Conservation (phyloP, 2,329 filamentous ascomycete species). For the Pochonia chlamydosporia region DNA sequence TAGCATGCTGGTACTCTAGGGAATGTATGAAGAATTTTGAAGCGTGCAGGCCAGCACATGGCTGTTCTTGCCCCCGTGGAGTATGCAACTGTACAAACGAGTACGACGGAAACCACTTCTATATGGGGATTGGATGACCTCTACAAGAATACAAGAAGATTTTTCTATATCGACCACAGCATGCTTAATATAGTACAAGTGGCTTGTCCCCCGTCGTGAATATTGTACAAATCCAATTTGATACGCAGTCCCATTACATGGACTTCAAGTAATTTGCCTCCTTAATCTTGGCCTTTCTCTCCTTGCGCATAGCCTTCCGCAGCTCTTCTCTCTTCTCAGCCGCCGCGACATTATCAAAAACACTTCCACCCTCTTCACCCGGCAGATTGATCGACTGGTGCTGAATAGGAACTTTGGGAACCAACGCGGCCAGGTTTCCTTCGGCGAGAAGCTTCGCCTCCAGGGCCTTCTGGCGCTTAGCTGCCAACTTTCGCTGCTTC, state of each 20-base stretch:
- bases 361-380: conserved; percentile 34
- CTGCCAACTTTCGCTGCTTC: conserved; percentile 68
- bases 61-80: background rate
- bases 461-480: conserved; percentile 52
- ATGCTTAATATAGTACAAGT: conserved; percentile 20
- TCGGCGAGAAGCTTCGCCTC: conserved; percentile 57
- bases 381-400: conserved; percentile 75
- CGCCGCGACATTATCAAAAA: conserved; percentile 41
- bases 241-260: conserved; percentile 47
- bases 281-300: conserved; percentile 73
- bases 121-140: no score
- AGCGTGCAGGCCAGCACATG: no score
- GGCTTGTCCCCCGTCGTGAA: conserved; percentile 9
- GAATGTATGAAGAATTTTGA: background rate
- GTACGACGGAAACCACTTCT: no score
- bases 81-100: background rate
- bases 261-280: conserved; percentile 80
- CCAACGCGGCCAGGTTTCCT: conserved; percentile 60
- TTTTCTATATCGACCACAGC: background rate
- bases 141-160: background rate
- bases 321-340: conserved; percentile 53
- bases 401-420: conserved; percentile 66
- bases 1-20: background rate
- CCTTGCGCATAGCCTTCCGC: conserved; percentile 65
- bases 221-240: conserved; percentile 18